These are phyloP conservation scores for Actinomucor elegans DNA, from an alignment of 371 early-diverging fungal species.

Conservation along the genomic window DNA sequence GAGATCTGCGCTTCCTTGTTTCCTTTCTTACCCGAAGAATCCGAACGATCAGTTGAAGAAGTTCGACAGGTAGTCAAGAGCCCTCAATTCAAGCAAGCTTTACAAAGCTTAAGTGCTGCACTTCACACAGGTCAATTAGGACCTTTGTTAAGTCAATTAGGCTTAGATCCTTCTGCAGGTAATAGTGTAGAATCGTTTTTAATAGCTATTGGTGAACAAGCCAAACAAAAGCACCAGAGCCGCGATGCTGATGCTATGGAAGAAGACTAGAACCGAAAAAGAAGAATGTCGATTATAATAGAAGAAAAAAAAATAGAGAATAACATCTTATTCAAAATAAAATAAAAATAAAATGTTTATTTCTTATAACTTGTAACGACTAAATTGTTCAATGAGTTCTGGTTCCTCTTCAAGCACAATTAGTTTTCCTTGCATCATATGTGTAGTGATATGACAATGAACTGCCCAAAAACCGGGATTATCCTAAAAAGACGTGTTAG, in stretches of 20 bases:
- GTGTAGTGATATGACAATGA: conserved; percentile 52
- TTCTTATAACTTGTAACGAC: conserved; percentile 19
- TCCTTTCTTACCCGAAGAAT: conserved; percentile 61
- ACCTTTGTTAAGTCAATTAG: conserved; percentile 63
- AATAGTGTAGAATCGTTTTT: conserved; percentile 68
- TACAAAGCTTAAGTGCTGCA: conserved; percentile 60
- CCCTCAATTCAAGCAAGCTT: conserved; percentile 71
- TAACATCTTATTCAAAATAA: not conserved
- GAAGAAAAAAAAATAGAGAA: not conserved
- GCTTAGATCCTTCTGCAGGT: conserved; percentile 61
- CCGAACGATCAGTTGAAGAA: conserved; percentile 44
- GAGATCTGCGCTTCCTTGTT: conserved; percentile 53
- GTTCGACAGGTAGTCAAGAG: conserved; percentile 59
- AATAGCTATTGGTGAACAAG: conserved; percentile 61
- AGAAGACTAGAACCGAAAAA: conserved; percentile 4
- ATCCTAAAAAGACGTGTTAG: conserved; percentile 31
- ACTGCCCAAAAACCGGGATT: conserved; percentile 54
- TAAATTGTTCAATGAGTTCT: conserved; percentile 25
- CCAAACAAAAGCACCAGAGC: conserved; percentile 30
- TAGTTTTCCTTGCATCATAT: conserved; percentile 52
- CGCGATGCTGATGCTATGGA: conserved; percentile 26
- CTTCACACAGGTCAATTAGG: conserved; percentile 71
- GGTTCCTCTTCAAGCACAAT: conserved; percentile 41
- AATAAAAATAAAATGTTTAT: not conserved
- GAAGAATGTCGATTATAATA: no score